These are phyloP conservation scores for Pythium guiyangense DNA, from an alignment of 352 stramenopile species.

Conservation along the genomic window DNA sequence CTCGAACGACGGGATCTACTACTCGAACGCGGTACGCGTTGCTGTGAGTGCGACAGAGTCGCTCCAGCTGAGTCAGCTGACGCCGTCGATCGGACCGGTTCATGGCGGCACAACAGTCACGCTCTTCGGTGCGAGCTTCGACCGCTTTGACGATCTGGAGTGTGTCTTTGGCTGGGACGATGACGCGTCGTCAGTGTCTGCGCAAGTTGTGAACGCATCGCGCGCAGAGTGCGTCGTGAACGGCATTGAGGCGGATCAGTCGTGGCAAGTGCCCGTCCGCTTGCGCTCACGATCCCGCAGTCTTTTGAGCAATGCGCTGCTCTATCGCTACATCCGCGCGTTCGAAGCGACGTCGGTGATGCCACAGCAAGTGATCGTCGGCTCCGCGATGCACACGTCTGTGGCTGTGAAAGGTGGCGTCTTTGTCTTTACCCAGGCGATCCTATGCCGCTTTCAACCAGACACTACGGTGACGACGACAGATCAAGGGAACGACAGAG, in stretches of 20 bases:
- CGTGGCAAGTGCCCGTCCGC: conserved; percentile 23
- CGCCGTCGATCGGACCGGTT: conserved; percentile 21
- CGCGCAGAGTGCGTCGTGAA: conserved; percentile 25
- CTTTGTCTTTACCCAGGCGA: conserved; percentile 18
- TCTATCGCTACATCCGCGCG: conserved; percentile 30
- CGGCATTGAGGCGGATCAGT: conserved; percentile 8
- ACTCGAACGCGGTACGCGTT: conserved; percentile 14
- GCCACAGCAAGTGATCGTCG: conserved; percentile 18
- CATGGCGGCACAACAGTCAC: conserved; percentile 14
- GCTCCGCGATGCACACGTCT: background rate
- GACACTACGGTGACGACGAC: background rate
- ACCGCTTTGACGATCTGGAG: conserved; percentile 10
- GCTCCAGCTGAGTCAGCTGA: conserved; percentile 16
- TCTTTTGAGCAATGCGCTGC: conserved; percentile 29
- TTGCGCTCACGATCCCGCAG: conserved; percentile 17
- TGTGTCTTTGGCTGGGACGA: conserved; percentile 38
- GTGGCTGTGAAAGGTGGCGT: conserved; percentile 21
- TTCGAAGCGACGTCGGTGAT: conserved; percentile 16
- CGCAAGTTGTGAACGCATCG: conserved; percentile 21
- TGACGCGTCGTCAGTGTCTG: conserved; percentile 8
- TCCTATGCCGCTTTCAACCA: conserved; percentile 17
- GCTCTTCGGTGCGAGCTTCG: conserved; percentile 18
- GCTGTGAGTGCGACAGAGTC: background rate
- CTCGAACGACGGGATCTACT: conserved; percentile 28
- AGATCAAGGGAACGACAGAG: background rate